These are phyloP conservation scores for Vitis rupestris DNA, from an alignment of 164 flowering plant species.

Conservation along the genomic window DNA sequence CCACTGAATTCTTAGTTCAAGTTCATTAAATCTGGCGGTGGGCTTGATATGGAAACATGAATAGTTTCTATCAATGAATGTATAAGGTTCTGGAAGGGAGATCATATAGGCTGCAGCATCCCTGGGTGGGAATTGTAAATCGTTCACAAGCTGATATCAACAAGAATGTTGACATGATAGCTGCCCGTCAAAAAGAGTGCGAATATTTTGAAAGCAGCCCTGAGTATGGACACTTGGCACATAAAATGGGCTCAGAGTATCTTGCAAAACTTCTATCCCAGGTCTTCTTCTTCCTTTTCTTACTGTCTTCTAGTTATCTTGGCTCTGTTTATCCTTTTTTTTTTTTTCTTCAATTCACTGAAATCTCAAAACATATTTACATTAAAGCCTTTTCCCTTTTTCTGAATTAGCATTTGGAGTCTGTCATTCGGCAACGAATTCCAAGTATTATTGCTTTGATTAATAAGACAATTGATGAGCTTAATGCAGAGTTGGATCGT, in stretches of 20 bases:
- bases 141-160: slow-evolving; percentile 88
- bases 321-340: not conserved
- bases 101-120: slow-evolving; percentile 74
- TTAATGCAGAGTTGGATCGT: slow-evolving; percentile 86
- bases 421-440: slow-evolving; percentile 79
- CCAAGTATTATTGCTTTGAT: slow-evolving; percentile 93
- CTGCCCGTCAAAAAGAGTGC: slow-evolving; percentile 71
- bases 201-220: slow-evolving; percentile 78
- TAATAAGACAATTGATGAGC: slow-evolving; percentile 86
- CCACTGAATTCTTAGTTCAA: too few species aligned
- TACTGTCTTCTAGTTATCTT: slow-evolving; percentile 1
- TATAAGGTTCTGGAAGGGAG: slow-evolving; percentile 80
- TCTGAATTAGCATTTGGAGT: slow-evolving; percentile 75
- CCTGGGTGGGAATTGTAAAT: slow-evolving; percentile 90
- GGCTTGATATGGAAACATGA: not conserved
- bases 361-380: not conserved
- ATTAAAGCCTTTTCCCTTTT: not conserved
- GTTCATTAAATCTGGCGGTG: not conserved
- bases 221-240: slow-evolving; percentile 70
- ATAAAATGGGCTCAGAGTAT: slow-evolving; percentile 83
- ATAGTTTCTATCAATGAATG: slow-evolving; percentile 2
- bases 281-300: slow-evolving; percentile 25
- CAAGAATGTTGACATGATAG: slow-evolving; percentile 75
- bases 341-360: not conserved
- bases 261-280: slow-evolving; percentile 79